phyloP scores from a whole-genome alignment of 2,329 filamentous ascomycete species.

The Stagonosporopsis cucurbitacearum region DNA sequence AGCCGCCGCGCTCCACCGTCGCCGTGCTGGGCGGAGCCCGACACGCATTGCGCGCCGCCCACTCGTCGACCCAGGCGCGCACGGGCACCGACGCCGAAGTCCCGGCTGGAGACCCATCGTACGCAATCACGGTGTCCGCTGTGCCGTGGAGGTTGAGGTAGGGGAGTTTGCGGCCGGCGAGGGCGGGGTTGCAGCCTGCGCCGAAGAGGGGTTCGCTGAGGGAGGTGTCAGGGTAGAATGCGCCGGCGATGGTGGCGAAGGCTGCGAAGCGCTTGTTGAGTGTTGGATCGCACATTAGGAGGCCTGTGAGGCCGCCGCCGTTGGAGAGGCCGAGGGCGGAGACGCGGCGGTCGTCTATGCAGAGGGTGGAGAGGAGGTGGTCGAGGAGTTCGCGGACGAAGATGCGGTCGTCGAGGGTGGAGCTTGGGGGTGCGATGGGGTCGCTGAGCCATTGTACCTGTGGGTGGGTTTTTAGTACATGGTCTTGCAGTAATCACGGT shows the following conservation, averaged over 20 bases:
- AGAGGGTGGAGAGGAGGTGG: conserved; percentile 49
- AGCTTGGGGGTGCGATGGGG: conserved; percentile 39
- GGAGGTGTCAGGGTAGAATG: conserved; percentile 47
- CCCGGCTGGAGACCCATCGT: conserved; percentile 26
- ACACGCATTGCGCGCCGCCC: conserved; percentile 22
- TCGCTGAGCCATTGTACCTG: conserved; percentile 52
- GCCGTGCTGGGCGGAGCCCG: not conserved
- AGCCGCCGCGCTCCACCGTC: conserved; percentile 17
- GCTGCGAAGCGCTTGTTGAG: conserved; percentile 53
- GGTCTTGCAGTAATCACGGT: too few species aligned
- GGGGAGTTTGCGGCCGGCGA: conserved; percentile 16
- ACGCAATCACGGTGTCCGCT: conserved; percentile 32
- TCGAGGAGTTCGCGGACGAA: conserved; percentile 52
- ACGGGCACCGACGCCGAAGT: conserved; percentile 26
- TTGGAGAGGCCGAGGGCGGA: conserved; percentile 61
- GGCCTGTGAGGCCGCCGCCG: conserved; percentile 59
- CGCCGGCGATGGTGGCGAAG: conserved; percentile 55
- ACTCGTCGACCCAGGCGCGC: conserved; percentile 18
- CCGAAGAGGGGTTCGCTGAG: conserved; percentile 29
- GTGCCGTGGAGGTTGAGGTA: conserved; percentile 32
- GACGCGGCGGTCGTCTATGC: conserved; percentile 52
- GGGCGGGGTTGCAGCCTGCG: conserved; percentile 14
- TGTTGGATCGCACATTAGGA: conserved; percentile 52
- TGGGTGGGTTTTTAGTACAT: not conserved
- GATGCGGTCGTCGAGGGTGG: conserved; percentile 50